phyloP scores from a whole-genome alignment of 2,329 filamentous ascomycete genomes.

The Beauveria pseudobassiana region DNA sequence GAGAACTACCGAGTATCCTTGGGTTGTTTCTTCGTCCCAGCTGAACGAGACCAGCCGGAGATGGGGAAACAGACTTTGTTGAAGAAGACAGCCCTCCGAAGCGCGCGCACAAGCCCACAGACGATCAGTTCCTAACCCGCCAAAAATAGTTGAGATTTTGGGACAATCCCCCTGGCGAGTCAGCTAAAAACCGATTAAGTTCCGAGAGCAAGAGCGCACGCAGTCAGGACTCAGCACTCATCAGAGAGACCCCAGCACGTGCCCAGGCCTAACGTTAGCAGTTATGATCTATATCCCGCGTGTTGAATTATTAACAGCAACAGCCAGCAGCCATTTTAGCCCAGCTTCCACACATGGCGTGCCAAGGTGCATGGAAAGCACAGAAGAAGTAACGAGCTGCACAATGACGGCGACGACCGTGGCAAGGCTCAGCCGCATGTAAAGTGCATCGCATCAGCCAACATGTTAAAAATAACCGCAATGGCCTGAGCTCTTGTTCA shows the following conservation, averaged over 20 bases:
- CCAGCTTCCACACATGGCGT: not conserved
- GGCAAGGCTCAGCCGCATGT: not conserved
- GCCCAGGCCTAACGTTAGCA: too few relatives aligned
- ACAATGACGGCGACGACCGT: not conserved
- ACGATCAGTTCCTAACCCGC: not conserved
- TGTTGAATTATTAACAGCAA: too few relatives aligned
- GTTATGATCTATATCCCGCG: too few relatives aligned
- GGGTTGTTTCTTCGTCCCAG: not conserved
- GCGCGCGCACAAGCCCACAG: not conserved
- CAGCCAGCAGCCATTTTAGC: too few relatives aligned
- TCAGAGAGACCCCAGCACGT: too few relatives aligned
- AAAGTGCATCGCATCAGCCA: not conserved
- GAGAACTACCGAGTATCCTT: not conserved
- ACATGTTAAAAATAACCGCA: not conserved
- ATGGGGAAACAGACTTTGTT: not conserved
- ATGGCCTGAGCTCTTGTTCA: too few relatives aligned
- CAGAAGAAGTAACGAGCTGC: not conserved
- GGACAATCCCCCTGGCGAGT: not conserved
- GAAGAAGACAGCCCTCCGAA: not conserved
- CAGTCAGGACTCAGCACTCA: too few relatives aligned
- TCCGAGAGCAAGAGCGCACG: too few relatives aligned
- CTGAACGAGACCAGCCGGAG: not conserved
- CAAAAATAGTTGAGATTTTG: too few relatives aligned
- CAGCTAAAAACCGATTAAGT: not conserved
- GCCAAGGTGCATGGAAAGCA: not conserved